These are phyloP conservation scores for Penicillium cataractarum DNA, from an alignment of 495 filamentous ascomycete genomes.

Conservation along the genomic window DNA sequence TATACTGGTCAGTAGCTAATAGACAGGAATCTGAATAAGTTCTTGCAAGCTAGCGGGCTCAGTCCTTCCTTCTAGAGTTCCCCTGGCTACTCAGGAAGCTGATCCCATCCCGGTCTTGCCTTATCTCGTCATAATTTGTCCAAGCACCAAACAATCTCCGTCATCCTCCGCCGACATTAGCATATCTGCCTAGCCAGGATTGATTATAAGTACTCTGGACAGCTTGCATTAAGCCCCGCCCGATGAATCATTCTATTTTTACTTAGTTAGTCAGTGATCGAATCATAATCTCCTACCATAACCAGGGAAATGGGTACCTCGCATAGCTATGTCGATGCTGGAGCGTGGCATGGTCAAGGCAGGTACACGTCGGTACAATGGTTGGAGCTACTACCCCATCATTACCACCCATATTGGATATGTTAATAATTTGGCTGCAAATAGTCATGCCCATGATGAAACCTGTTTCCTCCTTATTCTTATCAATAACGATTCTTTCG, in stretches of 20 bases:
- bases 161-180: neutral
- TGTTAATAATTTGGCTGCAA: too few species aligned
- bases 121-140: conserved; percentile 1
- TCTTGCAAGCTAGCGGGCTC: neutral
- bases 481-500: too few species aligned
- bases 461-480: too few species aligned
- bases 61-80: neutral
- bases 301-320: neutral
- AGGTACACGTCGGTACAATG: too few species aligned
- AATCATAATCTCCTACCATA: neutral
- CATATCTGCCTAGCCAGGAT: neutral
- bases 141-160: neutral
- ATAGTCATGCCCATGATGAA: too few species aligned
- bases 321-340: too few species aligned
- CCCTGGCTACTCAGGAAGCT: neutral
- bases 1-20: neutral
- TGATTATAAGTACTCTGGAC: neutral
- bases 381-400: too few species aligned
- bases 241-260: neutral
- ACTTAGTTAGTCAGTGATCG: too few species aligned
- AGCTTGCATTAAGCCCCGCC: neutral
- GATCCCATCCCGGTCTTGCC: neutral
- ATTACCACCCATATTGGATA: too few species aligned
- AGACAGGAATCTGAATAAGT: neutral
- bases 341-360: too few species aligned